Evolutionary conservation across 352 stramenopile genomes (phyloP), one percentile per base, ranked within the genome.

Genomic region (Globisporangium echinulatum): DNA sequence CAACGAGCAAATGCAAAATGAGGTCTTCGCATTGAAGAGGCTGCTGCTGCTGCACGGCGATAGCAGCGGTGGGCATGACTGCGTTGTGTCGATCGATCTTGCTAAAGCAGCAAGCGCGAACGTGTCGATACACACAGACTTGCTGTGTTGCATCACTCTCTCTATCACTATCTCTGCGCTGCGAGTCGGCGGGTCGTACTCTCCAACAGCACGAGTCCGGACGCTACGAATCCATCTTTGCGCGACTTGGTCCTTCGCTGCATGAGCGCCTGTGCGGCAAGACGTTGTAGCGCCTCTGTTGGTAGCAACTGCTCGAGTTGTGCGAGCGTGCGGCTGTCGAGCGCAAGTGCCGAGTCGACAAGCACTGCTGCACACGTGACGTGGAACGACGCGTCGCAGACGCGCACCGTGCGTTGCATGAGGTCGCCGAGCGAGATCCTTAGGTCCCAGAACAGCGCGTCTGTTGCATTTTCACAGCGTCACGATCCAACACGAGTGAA

Each of bases 401-500:
- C 54, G 9, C 62, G 57, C 17, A 67, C 33, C 11, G 15, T 64
- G 46, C 56, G 36, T 39, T 64, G 49, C 50, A 61, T 54, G 6
- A 59, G 44, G 11, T 56, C 50, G 3, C 62, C 43, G 19, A 67
- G 55, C 8, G 62, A 67, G 7, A 64, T 61, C 5, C 49, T 36
- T 8, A 67, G 10, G 15, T 67, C 62, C 62, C 62, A 67, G 25
- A 64, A 60, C 36, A 67, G 6, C 38, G 56, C 46, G 39, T 67
- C 62, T 67, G 15, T 7, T 36, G n/a, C 25, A 43, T 1, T 7
- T 15, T 19, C 4, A 9, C 49, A 54, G 13, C 25, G 14, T 8
- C 6, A 7, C 5, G 11, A 43, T 38, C 5, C 7, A 17, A 25
- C 8, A 37, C 11, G 25, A 54, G 38, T 5, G 38, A 25, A 25